Evolutionary conservation across 169 alveolate species (phyloP).

Genomic region (Plasmodium gaboni): DNA sequence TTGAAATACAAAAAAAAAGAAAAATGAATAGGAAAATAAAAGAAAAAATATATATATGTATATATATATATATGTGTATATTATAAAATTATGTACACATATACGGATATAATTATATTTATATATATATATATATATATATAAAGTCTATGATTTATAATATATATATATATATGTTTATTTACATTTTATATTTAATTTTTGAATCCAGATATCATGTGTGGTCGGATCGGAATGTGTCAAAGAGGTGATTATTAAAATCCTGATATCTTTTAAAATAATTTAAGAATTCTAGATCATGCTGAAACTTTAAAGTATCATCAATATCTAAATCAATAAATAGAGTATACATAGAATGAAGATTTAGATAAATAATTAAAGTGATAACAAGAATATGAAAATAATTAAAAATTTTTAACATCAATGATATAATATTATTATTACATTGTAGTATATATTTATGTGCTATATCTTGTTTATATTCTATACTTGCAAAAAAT

Average conservation of each 20-base stretch:
- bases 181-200: no score
- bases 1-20: no score
- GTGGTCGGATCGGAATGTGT: no score
- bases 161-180: no score
- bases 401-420: slow-evolving; percentile 10
- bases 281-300: slow-evolving; percentile 9
- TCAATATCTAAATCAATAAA: slow-evolving; percentile 2
- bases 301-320: background rate
- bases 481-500: slow-evolving; percentile 1
- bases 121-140: no score
- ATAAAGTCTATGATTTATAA: no score
- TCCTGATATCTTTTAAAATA: background rate
- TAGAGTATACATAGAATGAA: slow-evolving; percentile 19
- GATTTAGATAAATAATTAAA: background rate
- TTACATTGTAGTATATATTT: background rate
- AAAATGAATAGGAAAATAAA: no score
- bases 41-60: no score
- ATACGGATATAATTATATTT: no score
- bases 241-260: background rate
- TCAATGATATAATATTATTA: slow-evolving; percentile 12
- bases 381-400: slow-evolving; percentile 6
- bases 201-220: no score
- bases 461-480: slow-evolving; percentile 7
- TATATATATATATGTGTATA: no score
- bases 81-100: no score